Evolutionary conservation across 331 rosid genomes (phyloP).

Genomic region (Malus hybrid): DNA sequence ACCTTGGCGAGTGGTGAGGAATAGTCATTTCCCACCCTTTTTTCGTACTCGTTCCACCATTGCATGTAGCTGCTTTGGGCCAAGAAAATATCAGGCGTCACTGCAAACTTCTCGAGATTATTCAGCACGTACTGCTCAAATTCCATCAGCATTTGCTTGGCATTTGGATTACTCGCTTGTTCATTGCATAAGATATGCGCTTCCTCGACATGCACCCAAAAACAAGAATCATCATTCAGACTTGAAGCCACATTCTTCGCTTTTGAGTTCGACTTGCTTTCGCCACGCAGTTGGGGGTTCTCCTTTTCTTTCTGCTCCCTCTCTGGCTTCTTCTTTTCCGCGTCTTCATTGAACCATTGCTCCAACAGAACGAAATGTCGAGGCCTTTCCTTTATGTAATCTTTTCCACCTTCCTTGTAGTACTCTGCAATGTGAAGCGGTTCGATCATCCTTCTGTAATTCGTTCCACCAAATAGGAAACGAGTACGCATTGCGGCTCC

Average conservation of each 20-base stretch:
- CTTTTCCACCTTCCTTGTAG: slow-evolving; percentile 17
- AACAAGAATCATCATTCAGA: slow-evolving; percentile 60
- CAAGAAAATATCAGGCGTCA: slow-evolving; percentile 61
- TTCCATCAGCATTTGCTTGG: neutral
- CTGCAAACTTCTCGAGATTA: slow-evolving; percentile 25
- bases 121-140: slow-evolving; percentile 44
- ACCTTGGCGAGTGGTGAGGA: slow-evolving; percentile 3
- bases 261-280: neutral
- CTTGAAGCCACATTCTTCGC: slow-evolving; percentile 11
- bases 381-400: slow-evolving; percentile 29
- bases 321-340: neutral
- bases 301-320: too few species aligned
- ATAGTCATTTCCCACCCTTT: neutral
- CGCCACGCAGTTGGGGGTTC: too few species aligned
- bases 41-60: slow-evolving; percentile 53
- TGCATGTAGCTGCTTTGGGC: slow-evolving; percentile 37
- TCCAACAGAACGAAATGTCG: slow-evolving; percentile 31
- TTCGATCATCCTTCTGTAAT: slow-evolving; percentile 55
- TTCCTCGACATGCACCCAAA: slow-evolving; percentile 69
- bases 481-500: slow-evolving; percentile 9
- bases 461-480: slow-evolving; percentile 38
- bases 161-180: slow-evolving; percentile 1
- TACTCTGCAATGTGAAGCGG: slow-evolving; percentile 53
- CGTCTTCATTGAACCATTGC: neutral
- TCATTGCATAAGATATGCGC: slow-evolving; percentile 24